A percentile compares a stretch with the other conserved stretches of the same genome.
Evolutionary conservation across 495 filamentous ascomycete species (phyloP).

Genomic region (Penicillium malachiteum): DNA sequence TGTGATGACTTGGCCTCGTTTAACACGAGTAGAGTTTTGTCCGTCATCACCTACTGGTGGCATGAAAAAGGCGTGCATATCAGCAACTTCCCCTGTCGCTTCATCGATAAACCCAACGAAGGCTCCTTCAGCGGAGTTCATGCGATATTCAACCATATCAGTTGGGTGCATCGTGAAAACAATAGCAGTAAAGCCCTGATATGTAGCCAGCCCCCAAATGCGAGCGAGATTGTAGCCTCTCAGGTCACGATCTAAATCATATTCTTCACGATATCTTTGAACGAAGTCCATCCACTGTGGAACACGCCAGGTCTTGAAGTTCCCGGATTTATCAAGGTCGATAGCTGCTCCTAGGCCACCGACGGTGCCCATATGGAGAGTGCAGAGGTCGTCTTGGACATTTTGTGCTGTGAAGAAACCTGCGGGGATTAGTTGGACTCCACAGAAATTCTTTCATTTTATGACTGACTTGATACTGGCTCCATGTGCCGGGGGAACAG

Average conservation of each 20-base stretch:
- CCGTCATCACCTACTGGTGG: conserved; percentile 7
- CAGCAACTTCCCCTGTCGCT: conserved; percentile 2
- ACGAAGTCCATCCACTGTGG: conserved; percentile 35
- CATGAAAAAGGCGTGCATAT: conserved; percentile 12
- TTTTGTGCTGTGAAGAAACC: conserved; percentile 26
- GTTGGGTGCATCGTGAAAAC: conserved; percentile 50
- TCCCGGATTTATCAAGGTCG: conserved; percentile 7
- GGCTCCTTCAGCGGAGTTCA: conserved; percentile 35
- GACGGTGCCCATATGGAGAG: conserved; percentile 31
- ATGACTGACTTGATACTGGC: conserved; percentile 32
- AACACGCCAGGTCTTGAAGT: background rate
- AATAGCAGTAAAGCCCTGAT: conserved; percentile 36
- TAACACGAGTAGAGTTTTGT: conserved; percentile 9
- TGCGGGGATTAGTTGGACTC: conserved; percentile 15
- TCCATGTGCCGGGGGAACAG: conserved; percentile 22
- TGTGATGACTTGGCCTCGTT: conserved; percentile 26
- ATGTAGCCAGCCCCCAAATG: conserved; percentile 52
- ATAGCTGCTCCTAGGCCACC: conserved; percentile 23
- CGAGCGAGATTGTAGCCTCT: conserved; percentile 41
- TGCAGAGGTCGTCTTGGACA: conserved; percentile 11
- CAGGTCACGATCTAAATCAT: conserved; percentile 46
- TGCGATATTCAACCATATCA: conserved; percentile 53
- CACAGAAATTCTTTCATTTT: background rate
- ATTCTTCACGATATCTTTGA: conserved; percentile 38
- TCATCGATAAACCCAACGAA: conserved; percentile 37